phyloP scores from a whole-genome alignment of 345 rosid genomes.

The Bretschneidera sinensis region DNA sequence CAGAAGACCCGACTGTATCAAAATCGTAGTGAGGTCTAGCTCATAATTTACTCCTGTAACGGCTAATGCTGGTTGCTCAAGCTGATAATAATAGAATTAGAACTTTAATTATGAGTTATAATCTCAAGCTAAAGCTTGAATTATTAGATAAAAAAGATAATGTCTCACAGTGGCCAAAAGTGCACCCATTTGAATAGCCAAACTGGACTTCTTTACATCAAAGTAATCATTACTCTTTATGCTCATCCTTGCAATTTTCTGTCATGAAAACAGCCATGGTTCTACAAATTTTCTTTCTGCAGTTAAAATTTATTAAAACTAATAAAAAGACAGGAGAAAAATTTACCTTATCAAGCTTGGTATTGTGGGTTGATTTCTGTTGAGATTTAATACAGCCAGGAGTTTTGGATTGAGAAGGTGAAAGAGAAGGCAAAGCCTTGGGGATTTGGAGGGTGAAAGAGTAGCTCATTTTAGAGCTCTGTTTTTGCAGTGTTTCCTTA shows the following conservation, averaged over 20 bases:
- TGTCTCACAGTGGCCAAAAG: conserved; percentile 45
- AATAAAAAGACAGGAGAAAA: not conserved
- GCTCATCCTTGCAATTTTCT: conserved; percentile 28
- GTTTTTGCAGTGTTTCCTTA: conserved; percentile 9
- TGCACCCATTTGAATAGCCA: conserved; percentile 54
- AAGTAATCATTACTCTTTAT: conserved; percentile 12
- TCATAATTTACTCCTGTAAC: conserved; percentile 73
- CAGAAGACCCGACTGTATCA: conserved; percentile 51
- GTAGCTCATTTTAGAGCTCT: conserved; percentile 30
- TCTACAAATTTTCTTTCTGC: not conserved
- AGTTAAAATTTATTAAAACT: not conserved
- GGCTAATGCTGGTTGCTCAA: conserved; percentile 71
- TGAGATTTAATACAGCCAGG: conserved; percentile 23
- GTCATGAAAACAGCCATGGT: not conserved
- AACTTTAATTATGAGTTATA: not conserved
- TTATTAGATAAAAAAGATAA: not conserved
- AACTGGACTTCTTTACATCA: conserved; percentile 34
- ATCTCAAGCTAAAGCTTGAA: not conserved
- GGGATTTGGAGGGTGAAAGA: conserved; percentile 25
- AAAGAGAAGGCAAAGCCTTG: conserved; percentile 37
- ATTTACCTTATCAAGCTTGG: conserved; percentile 25
- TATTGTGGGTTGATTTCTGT: conserved; percentile 15
- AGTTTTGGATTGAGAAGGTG: conserved; percentile 22
- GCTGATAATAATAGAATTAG: conserved; percentile 26
- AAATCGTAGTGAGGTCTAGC: conserved; percentile 36